Evolutionary conservation across 352 stramenopile genomes (phyloP).

Genomic region (Globisporangium abappressorium): DNA sequence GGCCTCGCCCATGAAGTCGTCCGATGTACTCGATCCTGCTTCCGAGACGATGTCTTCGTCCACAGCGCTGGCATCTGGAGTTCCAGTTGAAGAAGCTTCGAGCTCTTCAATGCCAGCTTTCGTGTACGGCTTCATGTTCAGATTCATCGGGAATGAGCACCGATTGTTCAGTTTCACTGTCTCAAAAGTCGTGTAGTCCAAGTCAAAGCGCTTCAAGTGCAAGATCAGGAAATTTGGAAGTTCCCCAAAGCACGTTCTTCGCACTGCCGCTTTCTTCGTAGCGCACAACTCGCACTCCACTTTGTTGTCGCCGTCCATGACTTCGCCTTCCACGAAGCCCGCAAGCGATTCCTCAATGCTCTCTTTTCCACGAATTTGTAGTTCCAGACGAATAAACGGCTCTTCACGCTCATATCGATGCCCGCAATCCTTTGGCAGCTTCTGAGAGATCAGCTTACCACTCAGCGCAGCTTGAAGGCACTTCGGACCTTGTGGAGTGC

Average conservation of each 20-base stretch:
- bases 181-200: constrained; percentile 99
- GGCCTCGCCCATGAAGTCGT: constrained; percentile 61
- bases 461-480: constrained; percentile 76
- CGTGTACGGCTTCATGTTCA: constrained; percentile 99
- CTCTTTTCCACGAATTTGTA: constrained; percentile 98
- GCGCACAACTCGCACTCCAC: constrained; percentile 97
- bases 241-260: constrained; percentile 93
- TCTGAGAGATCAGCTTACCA: constrained; percentile 86
- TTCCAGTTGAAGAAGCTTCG: constrained; percentile 43
- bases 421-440: constrained; percentile 87
- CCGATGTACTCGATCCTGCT: constrained; percentile 45
- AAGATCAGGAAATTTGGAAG: constrained; percentile 97
- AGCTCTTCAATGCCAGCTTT: constrained; percentile 95
- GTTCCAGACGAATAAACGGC: constrained; percentile 96
- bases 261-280: constrained; percentile 96
- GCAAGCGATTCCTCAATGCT: constrained; percentile 97
- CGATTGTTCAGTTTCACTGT: constrained; percentile 99
- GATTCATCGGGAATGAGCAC: constrained; percentile 95
- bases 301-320: constrained; percentile 99
- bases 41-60: constrained; percentile 60
- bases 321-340: constrained; percentile 97
- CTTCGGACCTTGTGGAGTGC: constrained; percentile 71
- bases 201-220: constrained; percentile 99
- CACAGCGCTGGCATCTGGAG: constrained; percentile 24
- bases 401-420: constrained; percentile 96